phyloP scores from a whole-genome alignment of 345 rosid genomes.

The Psidium friedrichsthalianum region DNA sequence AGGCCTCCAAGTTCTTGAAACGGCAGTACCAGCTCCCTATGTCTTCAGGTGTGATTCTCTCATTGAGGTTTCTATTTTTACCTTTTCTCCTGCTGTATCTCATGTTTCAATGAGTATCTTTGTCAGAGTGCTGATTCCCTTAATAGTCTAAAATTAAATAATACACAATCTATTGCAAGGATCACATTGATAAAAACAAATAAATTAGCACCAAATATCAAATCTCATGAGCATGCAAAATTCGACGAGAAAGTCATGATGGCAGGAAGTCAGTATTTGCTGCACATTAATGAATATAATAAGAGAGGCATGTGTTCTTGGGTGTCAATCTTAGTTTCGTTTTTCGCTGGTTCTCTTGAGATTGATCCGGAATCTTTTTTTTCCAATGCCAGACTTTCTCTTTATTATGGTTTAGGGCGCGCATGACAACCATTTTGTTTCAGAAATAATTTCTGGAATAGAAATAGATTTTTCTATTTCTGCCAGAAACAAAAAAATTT shows the following conservation, averaged over 20 bases:
- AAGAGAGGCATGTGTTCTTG: background rate
- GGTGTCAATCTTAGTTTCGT: background rate
- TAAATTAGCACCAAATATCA: background rate
- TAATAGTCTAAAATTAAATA: background rate
- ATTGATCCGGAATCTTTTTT: background rate
- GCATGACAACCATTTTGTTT: no score
- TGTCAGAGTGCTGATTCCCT: background rate
- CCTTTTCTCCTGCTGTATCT: background rate
- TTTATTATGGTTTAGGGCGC: background rate
- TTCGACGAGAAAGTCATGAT: background rate
- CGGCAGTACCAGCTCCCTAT: constrained; percentile 79
- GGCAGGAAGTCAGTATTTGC: background rate
- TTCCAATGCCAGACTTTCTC: background rate
- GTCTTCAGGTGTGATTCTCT: constrained; percentile 66
- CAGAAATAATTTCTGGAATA: no score
- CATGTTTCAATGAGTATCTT: background rate
- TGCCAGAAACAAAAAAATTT: no score
- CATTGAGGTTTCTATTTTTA: background rate
- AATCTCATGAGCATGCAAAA: background rate
- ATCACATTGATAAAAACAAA: background rate
- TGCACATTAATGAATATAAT: background rate
- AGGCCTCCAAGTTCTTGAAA: constrained; percentile 77
- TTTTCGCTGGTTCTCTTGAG: background rate
- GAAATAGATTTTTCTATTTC: no score
- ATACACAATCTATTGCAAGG: background rate